Evolutionary conservation across 768 basidiomycete genomes (phyloP), one percentile per base, ranked within the genome.

Genomic region (Filobasidium floriforme): DNA sequence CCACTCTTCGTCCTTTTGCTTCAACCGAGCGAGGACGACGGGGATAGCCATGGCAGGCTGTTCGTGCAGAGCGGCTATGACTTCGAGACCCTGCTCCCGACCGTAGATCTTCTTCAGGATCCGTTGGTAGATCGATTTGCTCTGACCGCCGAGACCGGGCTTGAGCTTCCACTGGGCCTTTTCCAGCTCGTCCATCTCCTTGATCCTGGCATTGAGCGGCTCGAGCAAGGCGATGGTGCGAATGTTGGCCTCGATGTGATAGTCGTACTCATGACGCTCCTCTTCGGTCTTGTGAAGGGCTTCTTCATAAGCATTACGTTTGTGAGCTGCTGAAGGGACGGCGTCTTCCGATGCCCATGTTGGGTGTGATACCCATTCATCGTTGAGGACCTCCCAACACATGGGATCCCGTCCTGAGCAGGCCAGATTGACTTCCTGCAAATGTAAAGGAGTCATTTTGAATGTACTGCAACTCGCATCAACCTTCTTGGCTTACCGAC

Each of bases 311-410:
- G 86, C 84, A 75, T 97, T 99, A 82, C 97, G 97, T 82, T 96
- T 94, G 79, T 97, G 90, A 7, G 93, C 84, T 57, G 79, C 73
- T 69, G 91, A 85, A 72, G 96, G 96, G 11, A 90, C 92, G 0
- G 92, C 86, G 75, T 94, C 92, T 76, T 98, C 94, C 24, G 92
- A 93, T 10, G 92, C 92, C 90, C 92, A 96, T 0, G 92, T 94
- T 2, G 96, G 94, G 77, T 98, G 94, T 15, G 94, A 96, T 12
- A 98, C 92, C 94, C 96, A 98, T 70, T 88, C 85, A 74, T 98
- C 93, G 75, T 99, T 99, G 55, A 99, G 84, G 32, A 99, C 92
- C 32, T 91, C 92, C 76, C 92, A 89, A 75, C 90, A 93, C 64
- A 97, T 87, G 68, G 91, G 86, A 73, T 97, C 93, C 32, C 96